Base-by-base conservation (phyloP, 768 basidiomycete genomes). In the Xerocomellus amylosporus region DNA sequence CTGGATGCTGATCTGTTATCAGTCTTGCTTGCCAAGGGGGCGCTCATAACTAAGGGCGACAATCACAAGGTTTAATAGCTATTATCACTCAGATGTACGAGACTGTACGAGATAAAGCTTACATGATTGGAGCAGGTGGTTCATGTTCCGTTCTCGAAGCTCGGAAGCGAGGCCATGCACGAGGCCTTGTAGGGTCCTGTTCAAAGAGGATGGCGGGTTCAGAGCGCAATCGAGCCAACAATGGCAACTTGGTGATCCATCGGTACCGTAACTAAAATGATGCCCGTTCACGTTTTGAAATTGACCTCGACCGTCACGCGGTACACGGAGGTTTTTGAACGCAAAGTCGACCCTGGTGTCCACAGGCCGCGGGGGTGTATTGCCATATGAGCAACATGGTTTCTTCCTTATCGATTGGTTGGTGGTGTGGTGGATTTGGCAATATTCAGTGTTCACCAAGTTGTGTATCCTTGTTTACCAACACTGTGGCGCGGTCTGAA, bases 201-300 rank as follows among this genome's bases (percentile, higher is more conserved):
- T 51, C 55, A 65, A 67, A 64, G 41, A 39, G 56, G 54, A 51
- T n/a, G 40, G 30, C 12, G 43, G 33, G 45, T 37, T 20, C 43
- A 48, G 26, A 13, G 14, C 51, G 58, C 51, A 54, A 37, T 46
- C 45, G 48, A 38, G 19, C 56, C 61, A 53, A 53, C 57, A 62
- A 65, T 50, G 56, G 64, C 15, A 66, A 65, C 28, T 40, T 38
- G 57, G 20, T 58, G 64, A 66, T 62, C 54, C 61, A 63, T 66
- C 65, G 65, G 65, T 66, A 66, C 65, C 65, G 65, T 66, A 68
- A 66, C 13, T 60, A 45, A 44, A 68, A 65, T 66, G 65, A 66
- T 66, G 65, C 58, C 64, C 64, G 66, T 52, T 46, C 63, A 62
- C 50, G 63, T 54, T 64, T 55, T 56, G 58, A 54, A 59, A 53